Evolutionary conservation across 2,329 filamentous ascomycete genomes (phyloP), one percentile per base, ranked within the genome.

Genomic region (Aspergillus versicolor): DNA sequence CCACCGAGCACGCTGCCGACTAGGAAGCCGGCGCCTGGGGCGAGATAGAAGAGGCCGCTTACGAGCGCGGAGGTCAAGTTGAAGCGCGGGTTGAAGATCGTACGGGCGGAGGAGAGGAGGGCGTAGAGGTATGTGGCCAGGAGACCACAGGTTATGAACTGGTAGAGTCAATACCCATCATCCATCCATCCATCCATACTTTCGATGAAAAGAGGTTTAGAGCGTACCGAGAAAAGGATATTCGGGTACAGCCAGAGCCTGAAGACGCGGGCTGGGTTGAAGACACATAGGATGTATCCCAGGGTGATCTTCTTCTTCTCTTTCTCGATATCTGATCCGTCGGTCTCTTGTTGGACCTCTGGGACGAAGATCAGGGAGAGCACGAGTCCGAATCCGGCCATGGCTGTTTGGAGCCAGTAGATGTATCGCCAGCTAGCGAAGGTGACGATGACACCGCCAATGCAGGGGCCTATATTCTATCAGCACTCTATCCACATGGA

Each of bases 371-470:
- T 83, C 58, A 85, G 79, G 15, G 88, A 82, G 0, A 87, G 80
- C 0, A 85, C 37, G 0, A 82, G 77, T 0, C 84, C 87, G 0
- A 83, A 68, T 1, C 82, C 86, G 0, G 87, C 85, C 46, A 91
- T 80, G 1, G 81, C 88, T 1, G 87, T 85, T 69, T 92, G 89
- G 1, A 92, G 77, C 86, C 88, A 92, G 76, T 91, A 92, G 57
- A 92, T 91, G 54, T 84, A 83, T 19, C 88, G 83, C 90, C 90
- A 93, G 3, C 80, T 82, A 4, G 81, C 79, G 70, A 86, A 92
- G 0, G 89, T 92, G 37, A 92, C 88, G 52, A 93, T 90, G 52
- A 92, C 85, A 34, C 89, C 90, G 27, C 89, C 89, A 9, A 92
- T 77, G 65, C 91, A 89, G 9, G 75, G 74, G 7, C 70, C 71